Evolutionary conservation across 2,329 filamentous ascomycete species (phyloP).

Genomic region (Diaporthe humulicola): DNA sequence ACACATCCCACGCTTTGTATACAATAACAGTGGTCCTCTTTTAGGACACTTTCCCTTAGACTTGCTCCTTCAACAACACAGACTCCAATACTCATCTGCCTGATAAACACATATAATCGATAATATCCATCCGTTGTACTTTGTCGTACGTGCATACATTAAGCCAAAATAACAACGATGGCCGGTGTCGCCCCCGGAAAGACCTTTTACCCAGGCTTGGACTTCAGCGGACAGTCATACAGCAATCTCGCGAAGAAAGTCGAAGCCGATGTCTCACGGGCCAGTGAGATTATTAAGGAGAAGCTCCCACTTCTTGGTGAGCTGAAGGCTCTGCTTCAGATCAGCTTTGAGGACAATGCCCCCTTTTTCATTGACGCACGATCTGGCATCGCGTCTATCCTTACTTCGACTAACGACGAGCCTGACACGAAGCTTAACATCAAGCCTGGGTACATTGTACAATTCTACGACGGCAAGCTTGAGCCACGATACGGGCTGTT

Average conservation of each 20-base stretch:
- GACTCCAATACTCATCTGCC: not conserved
- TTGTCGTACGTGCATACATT: not conserved
- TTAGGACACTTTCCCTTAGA: not conserved
- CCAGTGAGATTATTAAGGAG: slow-evolving; percentile 43
- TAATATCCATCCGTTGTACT: not conserved
- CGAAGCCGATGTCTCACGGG: slow-evolving; percentile 40
- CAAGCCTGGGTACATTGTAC: slow-evolving; percentile 44
- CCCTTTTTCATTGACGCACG: slow-evolving; percentile 47
- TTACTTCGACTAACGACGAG: slow-evolving; percentile 41
- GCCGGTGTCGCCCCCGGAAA: slow-evolving; percentile 43
- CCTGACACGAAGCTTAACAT: slow-evolving; percentile 44
- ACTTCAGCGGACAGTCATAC: slow-evolving; percentile 43
- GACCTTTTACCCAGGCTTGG: slow-evolving; percentile 42
- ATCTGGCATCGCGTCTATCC: slow-evolving; percentile 41
- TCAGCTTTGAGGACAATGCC: slow-evolving; percentile 41
- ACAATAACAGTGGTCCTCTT: not conserved
- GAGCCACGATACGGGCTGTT: slow-evolving; percentile 47
- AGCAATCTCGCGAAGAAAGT: slow-evolving; percentile 37
- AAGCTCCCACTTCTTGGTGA: slow-evolving; percentile 43
- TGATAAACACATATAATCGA: not conserved
- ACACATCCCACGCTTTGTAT: not conserved
- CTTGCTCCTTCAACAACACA: not conserved
- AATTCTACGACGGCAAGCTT: slow-evolving; percentile 45
- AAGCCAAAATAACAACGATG: slow-evolving; percentile 35
- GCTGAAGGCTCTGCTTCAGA: slow-evolving; percentile 42